Percentiles rank a stretch among this genome's conserved stretches.
These are phyloP conservation scores for Pilasporangium apinafurcum DNA, from an alignment of 352 stramenopile genomes.

Conservation along the genomic window DNA sequence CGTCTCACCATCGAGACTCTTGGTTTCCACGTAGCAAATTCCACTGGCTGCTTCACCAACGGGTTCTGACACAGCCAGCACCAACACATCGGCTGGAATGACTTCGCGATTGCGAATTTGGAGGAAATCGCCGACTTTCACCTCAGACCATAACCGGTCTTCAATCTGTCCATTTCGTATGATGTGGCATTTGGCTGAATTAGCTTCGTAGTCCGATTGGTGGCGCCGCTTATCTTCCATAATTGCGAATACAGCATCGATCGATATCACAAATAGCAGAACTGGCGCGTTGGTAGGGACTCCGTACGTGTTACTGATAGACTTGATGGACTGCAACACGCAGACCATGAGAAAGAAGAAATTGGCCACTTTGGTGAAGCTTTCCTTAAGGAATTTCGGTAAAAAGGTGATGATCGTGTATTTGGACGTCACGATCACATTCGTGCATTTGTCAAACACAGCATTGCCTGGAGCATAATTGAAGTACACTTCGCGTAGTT, in stretches of 20 bases:
- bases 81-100: conserved; percentile 80
- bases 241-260: conserved; percentile 86
- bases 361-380: conserved; percentile 88
- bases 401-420: conserved; percentile 86
- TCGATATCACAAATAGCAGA: conserved; percentile 87
- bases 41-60: conserved; percentile 59
- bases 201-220: conserved; percentile 75
- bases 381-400: conserved; percentile 86
- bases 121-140: conserved; percentile 84
- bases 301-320: conserved; percentile 80
- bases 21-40: conserved; percentile 89
- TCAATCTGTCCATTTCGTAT: conserved; percentile 62
- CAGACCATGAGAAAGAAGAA: conserved; percentile 92
- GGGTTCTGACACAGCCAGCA: conserved; percentile 72
- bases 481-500: conserved; percentile 62
- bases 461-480: conserved; percentile 66
- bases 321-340: conserved; percentile 79
- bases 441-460: conserved; percentile 60
- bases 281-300: conserved; percentile 71
- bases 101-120: conserved; percentile 77
- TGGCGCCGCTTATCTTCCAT: conserved; percentile 84
- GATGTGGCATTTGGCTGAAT: conserved; percentile 66
- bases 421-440: conserved; percentile 88
- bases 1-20: conserved; percentile 89
- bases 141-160: conserved; percentile 70